Evolutionary conservation across 768 basidiomycete genomes (phyloP), one percentile per base, ranked within the genome.

Genomic region (Leccinum uliginosum): DNA sequence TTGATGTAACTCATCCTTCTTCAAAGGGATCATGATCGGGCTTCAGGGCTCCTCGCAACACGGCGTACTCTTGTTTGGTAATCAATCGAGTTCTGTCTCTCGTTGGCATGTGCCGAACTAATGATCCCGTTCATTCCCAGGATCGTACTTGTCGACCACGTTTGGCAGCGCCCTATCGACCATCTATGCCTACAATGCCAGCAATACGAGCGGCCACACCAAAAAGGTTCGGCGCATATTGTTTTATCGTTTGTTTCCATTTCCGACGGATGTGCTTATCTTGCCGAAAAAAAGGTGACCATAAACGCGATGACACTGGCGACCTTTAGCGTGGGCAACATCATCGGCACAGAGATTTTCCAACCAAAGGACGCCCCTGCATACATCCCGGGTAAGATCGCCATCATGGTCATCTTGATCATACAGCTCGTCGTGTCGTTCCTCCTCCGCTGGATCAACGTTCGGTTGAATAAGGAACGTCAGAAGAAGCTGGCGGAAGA

Each of bases 311-410:
- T 84, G 76, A 85, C 82, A 3, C 68, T 85, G 21, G 75, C 76
- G 4, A 70, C 80, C 0, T 84, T 85, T 63, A 75, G 76, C 49
- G 58, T 82, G 19, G 83, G 85, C 17, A 86, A 86, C 62, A 83
- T 85, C 48, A 75, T 84, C 54, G 86, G 86, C 6, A 77, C 83
- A 0, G 78, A 83, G 65, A 84, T 85, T 29, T 84, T 88, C 64
- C 81, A 79, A 30, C 80, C 84, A 0, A 77, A 80, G 59, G 83
- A 83, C 58, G 83, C 82, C 3, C 83, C 84, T 0, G 75, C 65
- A 15, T 88, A 87, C 66, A 80, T 85, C 29, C 84, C 83, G 0
- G 86, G 84, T 21, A 88, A 88, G 64, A 80, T 80, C 14, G 78
- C 85, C 1, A 84, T 87, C 59, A 79, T 86, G 75, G 74, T 84